Percentiles rank a stretch among this genome's conserved stretches.
phyloP scores from a whole-genome alignment of 345 rosid genomes.

The Carallia pectinifolia region DNA sequence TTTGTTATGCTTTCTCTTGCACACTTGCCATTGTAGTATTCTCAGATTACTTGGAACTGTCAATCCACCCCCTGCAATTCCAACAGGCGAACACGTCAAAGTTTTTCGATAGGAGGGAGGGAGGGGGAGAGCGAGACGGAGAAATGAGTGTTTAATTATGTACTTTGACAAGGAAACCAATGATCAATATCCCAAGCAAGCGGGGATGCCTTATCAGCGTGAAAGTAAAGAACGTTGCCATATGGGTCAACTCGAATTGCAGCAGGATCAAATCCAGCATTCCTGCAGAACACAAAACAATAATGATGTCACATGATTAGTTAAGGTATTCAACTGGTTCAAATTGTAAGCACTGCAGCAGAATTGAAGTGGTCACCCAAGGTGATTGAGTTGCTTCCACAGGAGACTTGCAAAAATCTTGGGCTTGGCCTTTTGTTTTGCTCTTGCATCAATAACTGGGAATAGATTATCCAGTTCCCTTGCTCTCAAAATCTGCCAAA shows the following conservation, averaged over 20 bases:
- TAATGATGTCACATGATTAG: background rate
- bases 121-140: constrained; percentile 1
- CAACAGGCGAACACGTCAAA: constrained; percentile 6
- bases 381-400: constrained; percentile 93
- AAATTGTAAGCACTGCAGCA: background rate
- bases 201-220: constrained; percentile 95
- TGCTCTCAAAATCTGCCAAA: constrained; percentile 42
- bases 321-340: background rate
- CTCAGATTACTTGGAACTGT: constrained; percentile 88
- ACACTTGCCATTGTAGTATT: constrained; percentile 90
- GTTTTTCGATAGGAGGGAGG: background rate
- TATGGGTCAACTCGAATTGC: constrained; percentile 80
- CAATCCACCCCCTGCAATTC: constrained; percentile 79
- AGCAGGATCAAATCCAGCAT: constrained; percentile 95
- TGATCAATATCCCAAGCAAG: constrained; percentile 95
- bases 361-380: constrained; percentile 49
- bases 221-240: constrained; percentile 86
- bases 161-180: constrained; percentile 96
- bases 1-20: constrained; percentile 75
- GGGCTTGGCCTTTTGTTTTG: constrained; percentile 63
- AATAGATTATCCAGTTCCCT: constrained; percentile 61
- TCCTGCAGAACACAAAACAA: constrained; percentile 40
- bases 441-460: constrained; percentile 66
- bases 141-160: background rate
- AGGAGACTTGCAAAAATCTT: constrained; percentile 64